Conservation (phyloP, 108 stramenopile genomes). For the Nannochloropsis salina region DNA sequence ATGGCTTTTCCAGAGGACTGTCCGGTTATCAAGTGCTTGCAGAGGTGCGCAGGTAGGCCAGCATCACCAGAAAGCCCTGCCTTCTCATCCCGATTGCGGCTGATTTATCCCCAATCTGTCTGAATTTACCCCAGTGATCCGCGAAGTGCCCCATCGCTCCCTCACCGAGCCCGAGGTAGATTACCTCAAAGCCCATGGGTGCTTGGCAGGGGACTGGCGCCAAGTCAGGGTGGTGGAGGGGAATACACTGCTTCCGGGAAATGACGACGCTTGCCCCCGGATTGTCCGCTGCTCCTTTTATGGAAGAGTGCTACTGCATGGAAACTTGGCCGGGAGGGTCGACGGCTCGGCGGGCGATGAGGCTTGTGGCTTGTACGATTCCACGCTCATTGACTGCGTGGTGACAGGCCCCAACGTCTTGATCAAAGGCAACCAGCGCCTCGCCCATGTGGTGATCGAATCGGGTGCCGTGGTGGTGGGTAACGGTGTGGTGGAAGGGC, state of each 20-base stretch:
- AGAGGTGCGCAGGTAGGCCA: no score
- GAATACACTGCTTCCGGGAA: neutral
- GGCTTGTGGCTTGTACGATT: neutral
- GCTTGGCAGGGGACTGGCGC: neutral
- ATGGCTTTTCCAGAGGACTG: no score
- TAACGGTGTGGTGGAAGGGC: slow-evolving; percentile 1
- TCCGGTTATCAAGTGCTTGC: no score
- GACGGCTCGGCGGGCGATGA: neutral
- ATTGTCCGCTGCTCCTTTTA: neutral
- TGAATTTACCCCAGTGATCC: neutral
- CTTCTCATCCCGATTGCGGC: no score
- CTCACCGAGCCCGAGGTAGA: neutral
- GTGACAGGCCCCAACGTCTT: neutral
- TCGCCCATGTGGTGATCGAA: neutral
- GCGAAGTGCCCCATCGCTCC: neutral
- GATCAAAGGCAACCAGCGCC: neutral
- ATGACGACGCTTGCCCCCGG: neutral
- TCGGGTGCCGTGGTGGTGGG: neutral
- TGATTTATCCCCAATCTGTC: no score
- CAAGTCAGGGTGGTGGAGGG: neutral
- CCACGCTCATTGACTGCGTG: neutral
- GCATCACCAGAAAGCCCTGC: no score
- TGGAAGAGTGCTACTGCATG: neutral
- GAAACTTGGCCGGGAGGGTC: neutral
- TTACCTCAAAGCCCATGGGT: neutral